Base-by-base conservation (phyloP, 306 rosid species). In the Castanospermum australe region DNA sequence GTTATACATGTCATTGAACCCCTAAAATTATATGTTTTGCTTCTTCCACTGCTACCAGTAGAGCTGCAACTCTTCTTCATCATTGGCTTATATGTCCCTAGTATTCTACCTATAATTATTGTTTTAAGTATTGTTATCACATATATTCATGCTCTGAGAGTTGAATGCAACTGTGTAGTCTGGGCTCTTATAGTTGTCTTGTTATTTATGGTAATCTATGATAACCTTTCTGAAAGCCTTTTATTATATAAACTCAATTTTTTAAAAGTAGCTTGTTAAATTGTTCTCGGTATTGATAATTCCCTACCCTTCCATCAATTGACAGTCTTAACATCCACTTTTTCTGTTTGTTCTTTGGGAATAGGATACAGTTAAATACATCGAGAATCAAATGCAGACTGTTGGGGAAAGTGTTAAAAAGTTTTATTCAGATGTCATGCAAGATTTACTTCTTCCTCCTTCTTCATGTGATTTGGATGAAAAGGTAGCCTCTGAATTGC, bases 331-430 rank as follows among this genome's bases (percentile, higher is more conserved):
- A 25, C 22, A 55, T 38, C 51, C 10, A 8, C 25, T 65, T 36
- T 39, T 36, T 71, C 59, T 14, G 15, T 55, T 80, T 78, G 67
- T 83, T 76, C 32, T 56, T 71, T 88, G 73, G 76, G 84, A 50
- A 63, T 86, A 95, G 98, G 99, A 95, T 71, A 85, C 99, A 0
- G 90, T 90, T 72, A 88, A 90, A 65, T 94, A 91, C 85, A 84
- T 94, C 8, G 97, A 92, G 90, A 82, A 87, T 86, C 97, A 92
- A 80, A 92, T 91, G 86, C 92, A 86, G 81, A 82, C 77, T 72
- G 99, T 95, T 41, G 96, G 98, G 63, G 88, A 73, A 54, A 92
- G 81, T 75, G 92, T 95, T 69, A 95, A 87, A 82, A 89, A 81
- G 89, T 86, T 94, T 63, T 94, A 88, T 81, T 88, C 89, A 4